These are phyloP conservation scores for Trypanosoma boissoni DNA, from an alignment of 208 protist species.

Conservation along the genomic window DNA sequence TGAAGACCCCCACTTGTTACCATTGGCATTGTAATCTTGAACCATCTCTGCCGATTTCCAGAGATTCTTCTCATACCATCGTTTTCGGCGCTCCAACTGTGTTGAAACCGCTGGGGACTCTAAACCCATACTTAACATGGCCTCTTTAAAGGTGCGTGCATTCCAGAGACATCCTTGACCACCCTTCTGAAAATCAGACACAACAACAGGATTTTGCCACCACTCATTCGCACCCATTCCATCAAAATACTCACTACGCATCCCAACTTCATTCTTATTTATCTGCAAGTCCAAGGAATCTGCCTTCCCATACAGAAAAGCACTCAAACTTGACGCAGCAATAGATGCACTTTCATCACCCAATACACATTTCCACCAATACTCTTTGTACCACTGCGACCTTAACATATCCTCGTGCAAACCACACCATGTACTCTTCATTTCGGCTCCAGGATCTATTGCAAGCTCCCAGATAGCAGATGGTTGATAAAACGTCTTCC, in stretches of 20 bases:
- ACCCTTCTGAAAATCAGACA: slow-evolving; percentile 22
- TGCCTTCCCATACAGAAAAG: neutral
- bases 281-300: slow-evolving; percentile 7
- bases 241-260: slow-evolving; percentile 24
- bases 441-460: slow-evolving; percentile 15
- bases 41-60: slow-evolving; percentile 29
- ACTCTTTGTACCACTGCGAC: slow-evolving; percentile 16
- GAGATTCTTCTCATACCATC: slow-evolving; percentile 29
- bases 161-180: slow-evolving; percentile 28
- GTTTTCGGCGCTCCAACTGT: slow-evolving; percentile 26
- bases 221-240: slow-evolving; percentile 32
- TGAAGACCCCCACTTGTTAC: slow-evolving; percentile 29
- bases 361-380: slow-evolving; percentile 34
- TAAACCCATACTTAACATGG: slow-evolving; percentile 24
- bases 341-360: slow-evolving; percentile 15
- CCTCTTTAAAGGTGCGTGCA: slow-evolving; percentile 25
- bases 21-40: slow-evolving; percentile 22
- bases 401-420: slow-evolving; percentile 14
- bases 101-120: slow-evolving; percentile 17
- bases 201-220: slow-evolving; percentile 32
- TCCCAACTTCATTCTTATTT: slow-evolving; percentile 17
- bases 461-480: slow-evolving; percentile 17
- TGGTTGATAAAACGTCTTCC: slow-evolving; percentile 14
- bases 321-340: neutral
- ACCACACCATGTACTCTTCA: slow-evolving; percentile 22